These are phyloP conservation scores for Inonotus obliquus DNA, from an alignment of 1,284 basidiomycete genomes.

Conservation along the genomic window DNA sequence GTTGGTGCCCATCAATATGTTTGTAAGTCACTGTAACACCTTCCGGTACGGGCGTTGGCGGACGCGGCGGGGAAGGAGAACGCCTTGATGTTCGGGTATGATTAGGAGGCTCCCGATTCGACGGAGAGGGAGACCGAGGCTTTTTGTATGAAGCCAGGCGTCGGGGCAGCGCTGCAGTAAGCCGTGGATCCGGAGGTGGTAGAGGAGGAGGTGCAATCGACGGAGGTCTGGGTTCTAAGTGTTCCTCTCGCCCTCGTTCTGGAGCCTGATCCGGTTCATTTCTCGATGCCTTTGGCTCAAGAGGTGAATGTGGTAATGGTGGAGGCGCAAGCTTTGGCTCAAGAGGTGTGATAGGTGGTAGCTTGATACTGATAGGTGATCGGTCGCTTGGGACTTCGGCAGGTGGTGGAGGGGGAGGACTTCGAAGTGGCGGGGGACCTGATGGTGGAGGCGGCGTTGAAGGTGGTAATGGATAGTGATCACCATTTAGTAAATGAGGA, in stretches of 20 bases:
- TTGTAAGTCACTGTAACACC: slow-evolving; percentile 16
- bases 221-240: slow-evolving; percentile 13
- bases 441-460: slow-evolving; percentile 22
- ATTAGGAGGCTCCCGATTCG: slow-evolving; percentile 21
- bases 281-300: slow-evolving; percentile 21
- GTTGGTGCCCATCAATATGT: slow-evolving; percentile 15
- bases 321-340: slow-evolving; percentile 17
- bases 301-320: slow-evolving; percentile 23
- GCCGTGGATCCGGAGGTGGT: slow-evolving; percentile 24
- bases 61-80: slow-evolving; percentile 16
- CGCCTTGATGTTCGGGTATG: slow-evolving; percentile 26
- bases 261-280: background rate
- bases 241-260: background rate
- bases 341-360: slow-evolving; percentile 10
- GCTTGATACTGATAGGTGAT: slow-evolving; percentile 7
- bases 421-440: slow-evolving; percentile 15
- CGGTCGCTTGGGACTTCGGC: background rate
- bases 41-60: slow-evolving; percentile 24
- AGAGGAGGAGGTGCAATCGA: slow-evolving; percentile 24
- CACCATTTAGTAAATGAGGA: slow-evolving; percentile 9
- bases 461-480: slow-evolving; percentile 1
- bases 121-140: slow-evolving; percentile 24
- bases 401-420: slow-evolving; percentile 11
- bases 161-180: slow-evolving; percentile 22
- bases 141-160: slow-evolving; percentile 18